Percentiles rank a stretch among this genome's conserved stretches.
These are phyloP conservation scores for Exophiala oligosperma DNA, from an alignment of 2,329 filamentous ascomycete genomes.

Conservation along the genomic window DNA sequence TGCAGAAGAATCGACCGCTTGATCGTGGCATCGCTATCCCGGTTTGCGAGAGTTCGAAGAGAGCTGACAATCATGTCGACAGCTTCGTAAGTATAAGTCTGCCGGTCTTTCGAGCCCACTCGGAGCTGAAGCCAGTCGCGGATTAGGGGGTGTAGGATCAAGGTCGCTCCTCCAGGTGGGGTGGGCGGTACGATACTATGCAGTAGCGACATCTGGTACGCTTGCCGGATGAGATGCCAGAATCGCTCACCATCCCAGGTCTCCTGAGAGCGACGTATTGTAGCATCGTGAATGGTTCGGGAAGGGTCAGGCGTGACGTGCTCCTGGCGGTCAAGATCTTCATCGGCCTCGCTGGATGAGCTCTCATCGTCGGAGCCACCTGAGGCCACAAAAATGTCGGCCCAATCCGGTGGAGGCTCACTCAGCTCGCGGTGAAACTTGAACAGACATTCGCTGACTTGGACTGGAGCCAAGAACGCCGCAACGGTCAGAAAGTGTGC, in stretches of 20 bases:
- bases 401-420: neutral
- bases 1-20: slow-evolving; percentile 11
- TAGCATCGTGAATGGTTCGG: too few relatives aligned
- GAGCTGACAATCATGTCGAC: slow-evolving; percentile 8
- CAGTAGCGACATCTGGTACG: slow-evolving; percentile 10
- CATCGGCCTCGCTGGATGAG: too few relatives aligned
- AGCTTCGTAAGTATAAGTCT: slow-evolving; percentile 6
- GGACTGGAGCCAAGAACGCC: neutral
- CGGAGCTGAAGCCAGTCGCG: slow-evolving; percentile 16
- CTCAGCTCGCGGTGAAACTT: neutral
- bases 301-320: too few relatives aligned
- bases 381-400: too few relatives aligned
- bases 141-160: slow-evolving; percentile 11
- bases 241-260: slow-evolving; percentile 7
- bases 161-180: slow-evolving; percentile 5
- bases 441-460: slow-evolving; percentile 7
- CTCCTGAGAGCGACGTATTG: neutral
- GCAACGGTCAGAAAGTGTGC: slow-evolving; percentile 2
- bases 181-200: slow-evolving; percentile 2
- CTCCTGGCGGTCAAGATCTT: too few relatives aligned
- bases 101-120: slow-evolving; percentile 2
- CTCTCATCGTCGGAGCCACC: too few relatives aligned
- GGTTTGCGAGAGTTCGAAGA: neutral
- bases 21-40: slow-evolving; percentile 4
- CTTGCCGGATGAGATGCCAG: slow-evolving; percentile 7